phyloP scores from a whole-genome alignment of 2,329 filamentous ascomycete species.

The Fusarium sarcochroum region DNA sequence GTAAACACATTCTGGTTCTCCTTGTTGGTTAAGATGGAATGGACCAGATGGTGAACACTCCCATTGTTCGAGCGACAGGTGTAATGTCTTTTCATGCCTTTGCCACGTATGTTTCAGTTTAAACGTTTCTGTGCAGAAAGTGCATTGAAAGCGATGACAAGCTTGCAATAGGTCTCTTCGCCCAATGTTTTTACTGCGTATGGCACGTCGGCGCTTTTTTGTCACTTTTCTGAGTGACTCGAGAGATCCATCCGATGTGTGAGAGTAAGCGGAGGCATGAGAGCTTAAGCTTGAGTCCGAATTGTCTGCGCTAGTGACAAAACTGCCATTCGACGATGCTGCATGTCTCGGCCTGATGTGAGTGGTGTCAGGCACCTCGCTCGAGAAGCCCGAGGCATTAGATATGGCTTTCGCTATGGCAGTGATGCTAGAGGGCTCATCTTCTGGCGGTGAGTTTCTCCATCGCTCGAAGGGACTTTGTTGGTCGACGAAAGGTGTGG shows the following conservation, averaged over 20 bases:
- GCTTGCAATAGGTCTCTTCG: not conserved
- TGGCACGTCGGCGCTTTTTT: constrained; percentile 12
- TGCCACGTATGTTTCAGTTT: constrained; percentile 62
- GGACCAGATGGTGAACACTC: constrained; percentile 58
- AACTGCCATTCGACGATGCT: constrained; percentile 35
- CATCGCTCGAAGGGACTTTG: constrained; percentile 52
- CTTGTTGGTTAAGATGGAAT: constrained; percentile 56
- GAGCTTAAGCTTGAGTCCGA: constrained; percentile 22
- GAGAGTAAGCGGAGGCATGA: not conserved
- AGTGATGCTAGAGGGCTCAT: constrained; percentile 50
- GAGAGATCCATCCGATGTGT: not conserved
- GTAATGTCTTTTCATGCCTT: constrained; percentile 65
- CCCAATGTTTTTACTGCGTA: not conserved
- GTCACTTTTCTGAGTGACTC: not conserved
- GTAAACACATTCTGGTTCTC: constrained; percentile 54
- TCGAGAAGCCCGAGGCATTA: constrained; percentile 8
- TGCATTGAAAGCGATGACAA: constrained; percentile 54
- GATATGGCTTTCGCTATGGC: constrained; percentile 49
- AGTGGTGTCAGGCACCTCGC: not conserved
- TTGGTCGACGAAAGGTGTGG: constrained; percentile 64
- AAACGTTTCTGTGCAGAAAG: constrained; percentile 63
- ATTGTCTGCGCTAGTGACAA: not conserved
- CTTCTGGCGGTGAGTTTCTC: constrained; percentile 51
- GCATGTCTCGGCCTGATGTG: accelerated
- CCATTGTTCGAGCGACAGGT: constrained; percentile 62